These are phyloP conservation scores for Geotrichum australiense DNA, from an alignment of 1,139 yeast species.

Conservation along the genomic window DNA sequence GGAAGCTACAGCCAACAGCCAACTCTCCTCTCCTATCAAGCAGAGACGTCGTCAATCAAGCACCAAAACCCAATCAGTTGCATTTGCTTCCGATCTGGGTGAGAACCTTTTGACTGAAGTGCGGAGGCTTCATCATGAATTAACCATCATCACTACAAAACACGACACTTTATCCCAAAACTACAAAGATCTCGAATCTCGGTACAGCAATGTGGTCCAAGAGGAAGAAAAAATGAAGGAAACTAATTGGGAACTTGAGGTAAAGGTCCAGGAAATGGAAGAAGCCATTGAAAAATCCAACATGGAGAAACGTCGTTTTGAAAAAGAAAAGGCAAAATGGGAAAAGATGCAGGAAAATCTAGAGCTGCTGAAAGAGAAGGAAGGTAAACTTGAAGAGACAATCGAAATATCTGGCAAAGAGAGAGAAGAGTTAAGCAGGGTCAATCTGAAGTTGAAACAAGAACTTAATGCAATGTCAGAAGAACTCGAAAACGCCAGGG, in stretches of 20 bases:
- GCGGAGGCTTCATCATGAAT: constrained; percentile 56
- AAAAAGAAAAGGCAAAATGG: constrained; percentile 1
- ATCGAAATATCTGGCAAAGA: constrained; percentile 19
- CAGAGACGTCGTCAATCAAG: constrained; percentile 12
- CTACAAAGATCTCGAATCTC: constrained; percentile 34
- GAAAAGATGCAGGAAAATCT: constrained; percentile 14
- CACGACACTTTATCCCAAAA: constrained; percentile 37
- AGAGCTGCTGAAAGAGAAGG: constrained; percentile 28
- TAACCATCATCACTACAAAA: constrained; percentile 39
- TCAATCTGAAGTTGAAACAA: constrained; percentile 11
- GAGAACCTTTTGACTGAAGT: constrained; percentile 75
- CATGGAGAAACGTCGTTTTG: background rate
- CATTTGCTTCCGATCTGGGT: constrained; percentile 76
- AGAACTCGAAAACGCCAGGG: constrained; percentile 1
- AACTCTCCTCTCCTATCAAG: constrained; percentile 11
- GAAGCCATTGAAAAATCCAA: constrained; percentile 26
- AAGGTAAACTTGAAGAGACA: constrained; percentile 24
- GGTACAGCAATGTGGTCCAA: constrained; percentile 32
- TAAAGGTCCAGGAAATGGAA: constrained; percentile 45
- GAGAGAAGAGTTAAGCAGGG: constrained; percentile 23
- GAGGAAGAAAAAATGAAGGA: constrained; percentile 53
- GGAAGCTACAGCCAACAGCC: background rate
- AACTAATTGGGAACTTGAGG: constrained; percentile 73
- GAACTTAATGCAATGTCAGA: background rate
- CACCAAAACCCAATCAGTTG: constrained; percentile 47